These are phyloP conservation scores for Sporothrix humicola DNA, from an alignment of 2,329 filamentous ascomycete genomes.

Conservation along the genomic window DNA sequence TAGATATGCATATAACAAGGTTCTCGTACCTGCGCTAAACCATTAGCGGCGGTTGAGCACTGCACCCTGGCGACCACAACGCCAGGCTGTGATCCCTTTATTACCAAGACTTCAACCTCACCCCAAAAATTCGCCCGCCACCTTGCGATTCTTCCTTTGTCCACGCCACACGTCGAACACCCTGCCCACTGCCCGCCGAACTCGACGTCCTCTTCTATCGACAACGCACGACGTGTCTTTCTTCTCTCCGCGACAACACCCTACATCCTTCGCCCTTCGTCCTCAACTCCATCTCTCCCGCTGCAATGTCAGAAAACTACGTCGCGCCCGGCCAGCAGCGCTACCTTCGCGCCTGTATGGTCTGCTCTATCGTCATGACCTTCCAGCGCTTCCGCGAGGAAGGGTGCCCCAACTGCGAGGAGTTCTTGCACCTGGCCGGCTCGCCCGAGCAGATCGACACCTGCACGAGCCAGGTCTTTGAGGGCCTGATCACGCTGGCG, in stretches of 20 bases:
- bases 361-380: slow-evolving; percentile 93
- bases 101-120: slow-evolving; percentile 8
- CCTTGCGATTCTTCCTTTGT: background rate
- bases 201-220: too few relatives aligned
- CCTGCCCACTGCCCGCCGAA: background rate
- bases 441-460: slow-evolving; percentile 82
- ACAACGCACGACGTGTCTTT: background rate
- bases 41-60: slow-evolving; percentile 22
- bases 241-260: background rate
- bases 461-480: slow-evolving; percentile 95
- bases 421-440: slow-evolving; percentile 81
- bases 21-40: background rate
- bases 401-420: slow-evolving; percentile 97
- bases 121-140: background rate
- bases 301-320: slow-evolving; percentile 62
- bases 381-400: slow-evolving; percentile 83
- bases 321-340: slow-evolving; percentile 78
- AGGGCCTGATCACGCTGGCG: slow-evolving; percentile 84
- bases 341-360: slow-evolving; percentile 95
- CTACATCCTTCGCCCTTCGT: background rate
- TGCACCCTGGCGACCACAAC: background rate
- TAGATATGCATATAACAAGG: background rate
- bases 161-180: background rate
- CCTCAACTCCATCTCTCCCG: background rate
- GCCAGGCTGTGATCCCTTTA: slow-evolving; percentile 3